Conservation (phyloP, 371 early-diverging fungal genomes). For the Mycotypha africana region DNA sequence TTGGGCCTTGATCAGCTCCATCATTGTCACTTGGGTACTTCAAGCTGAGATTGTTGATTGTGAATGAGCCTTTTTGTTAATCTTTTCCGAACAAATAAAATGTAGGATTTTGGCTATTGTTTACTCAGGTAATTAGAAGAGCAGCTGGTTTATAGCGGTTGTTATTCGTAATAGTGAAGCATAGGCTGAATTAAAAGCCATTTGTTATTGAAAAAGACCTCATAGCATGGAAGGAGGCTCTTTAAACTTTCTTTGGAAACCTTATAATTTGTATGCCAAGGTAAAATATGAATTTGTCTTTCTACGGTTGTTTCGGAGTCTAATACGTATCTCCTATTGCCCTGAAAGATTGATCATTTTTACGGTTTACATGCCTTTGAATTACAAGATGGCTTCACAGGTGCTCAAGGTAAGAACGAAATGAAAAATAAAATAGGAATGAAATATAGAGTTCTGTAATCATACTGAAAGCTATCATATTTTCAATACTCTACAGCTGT, state of each 20-base stretch:
- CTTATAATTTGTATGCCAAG: slow-evolving; percentile 32
- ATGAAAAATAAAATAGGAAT: too few relatives aligned
- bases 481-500: slow-evolving; percentile 9
- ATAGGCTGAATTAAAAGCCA: not conserved
- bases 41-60: not conserved
- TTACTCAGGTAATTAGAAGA: slow-evolving; percentile 16
- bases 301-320: too few relatives aligned
- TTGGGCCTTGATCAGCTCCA: slow-evolving; percentile 23
- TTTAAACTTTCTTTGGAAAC: slow-evolving; percentile 27
- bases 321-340: too few relatives aligned
- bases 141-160: too few relatives aligned
- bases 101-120: slow-evolving; percentile 34
- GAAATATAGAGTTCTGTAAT: not conserved
- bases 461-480: not conserved
- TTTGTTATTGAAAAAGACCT: slow-evolving; percentile 29
- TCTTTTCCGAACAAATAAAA: too few relatives aligned
- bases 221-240: slow-evolving; percentile 34
- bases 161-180: not conserved
- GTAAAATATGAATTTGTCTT: slow-evolving; percentile 10
- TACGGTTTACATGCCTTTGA: slow-evolving; percentile 27
- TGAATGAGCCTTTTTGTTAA: too few relatives aligned
- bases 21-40: slow-evolving; percentile 27
- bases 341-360: slow-evolving; percentile 38
- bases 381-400: slow-evolving; percentile 32
- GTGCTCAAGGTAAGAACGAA: slow-evolving; percentile 37